Conservation (phyloP, 148 eudicot genomes). For the Dianthus caryophyllus region DNA sequence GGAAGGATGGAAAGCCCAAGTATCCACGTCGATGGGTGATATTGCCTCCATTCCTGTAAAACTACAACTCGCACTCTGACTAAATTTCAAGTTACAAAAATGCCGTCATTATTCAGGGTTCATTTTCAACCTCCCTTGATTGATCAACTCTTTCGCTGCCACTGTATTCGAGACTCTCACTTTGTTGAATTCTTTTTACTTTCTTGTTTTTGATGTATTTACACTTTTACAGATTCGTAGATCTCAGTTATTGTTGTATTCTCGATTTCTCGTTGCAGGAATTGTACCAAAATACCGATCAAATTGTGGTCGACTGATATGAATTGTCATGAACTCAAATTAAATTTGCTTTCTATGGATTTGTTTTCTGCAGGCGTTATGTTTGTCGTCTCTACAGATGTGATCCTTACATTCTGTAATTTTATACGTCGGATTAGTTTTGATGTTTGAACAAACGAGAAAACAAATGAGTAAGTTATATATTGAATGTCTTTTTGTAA, state of each 20-base stretch:
- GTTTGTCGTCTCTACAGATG: not conserved
- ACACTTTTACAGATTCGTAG: too few species aligned
- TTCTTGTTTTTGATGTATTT: too few species aligned
- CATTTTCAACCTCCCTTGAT: conserved; percentile 1
- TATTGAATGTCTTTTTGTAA: not conserved
- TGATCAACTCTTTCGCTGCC: conserved; percentile 13
- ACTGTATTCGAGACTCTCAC: not conserved
- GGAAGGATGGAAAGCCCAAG: conserved; percentile 92
- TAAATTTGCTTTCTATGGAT: too few species aligned
- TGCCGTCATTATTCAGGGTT: conserved; percentile 10
- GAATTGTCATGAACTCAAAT: not conserved
- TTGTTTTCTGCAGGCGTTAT: not conserved
- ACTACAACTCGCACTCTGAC: not conserved
- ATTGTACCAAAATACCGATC: too few species aligned
- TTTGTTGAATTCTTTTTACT: not conserved
- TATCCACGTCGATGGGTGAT: conserved; percentile 97
- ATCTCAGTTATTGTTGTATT: not conserved
- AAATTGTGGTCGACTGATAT: not conserved
- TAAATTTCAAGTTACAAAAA: not conserved
- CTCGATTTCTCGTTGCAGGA: too few species aligned
- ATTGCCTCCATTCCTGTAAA: conserved; percentile 87
- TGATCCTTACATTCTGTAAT: not conserved
- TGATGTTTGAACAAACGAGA: too few species aligned
- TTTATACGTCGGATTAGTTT: too few species aligned
- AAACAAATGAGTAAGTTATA: too few species aligned